Base-by-base conservation (phyloP, 2,329 filamentous ascomycete genomes). In the Achaetomium macrosporum region DNA sequence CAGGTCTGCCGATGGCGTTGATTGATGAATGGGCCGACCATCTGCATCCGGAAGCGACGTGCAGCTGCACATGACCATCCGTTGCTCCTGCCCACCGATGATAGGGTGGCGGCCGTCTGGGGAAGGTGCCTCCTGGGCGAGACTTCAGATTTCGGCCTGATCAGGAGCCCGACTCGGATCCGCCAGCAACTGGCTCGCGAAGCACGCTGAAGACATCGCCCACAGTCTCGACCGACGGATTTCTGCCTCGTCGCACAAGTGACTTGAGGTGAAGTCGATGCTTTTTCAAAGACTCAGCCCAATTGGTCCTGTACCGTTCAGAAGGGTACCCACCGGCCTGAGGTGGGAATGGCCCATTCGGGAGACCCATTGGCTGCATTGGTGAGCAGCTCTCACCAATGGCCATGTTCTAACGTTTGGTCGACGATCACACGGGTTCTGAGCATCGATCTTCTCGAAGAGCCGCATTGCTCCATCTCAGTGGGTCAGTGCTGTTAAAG, bases 31-130 rank as follows among this genome's bases (percentile, higher is more conserved):
- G 58, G 51, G 57, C 51, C 53, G 53, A 41, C 53, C 53, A 55
- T 50, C 54, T 62, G 62, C 62, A 61, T 47, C 54, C 52, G 52
- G 47, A 44, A 51, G 44, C 47, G 51, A 51, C 56, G 47, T 63
- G 63, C 61, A 63, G 58, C 56, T 62, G 61, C 57, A 60, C 61
- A 61, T 61, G 58, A 63, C 58, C 60, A 59, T 53, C 60, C 53
- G 40, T 53, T 48, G 55, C 47, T 58, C 56, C 49, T 55, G 50
- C 50, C 51, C 48, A 17, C 45, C 49, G 33, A 50, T 59, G 59
- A 63, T 62, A 63, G 60, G 61, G 44, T 50, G 54, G n/a, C 45
- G 42, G 47, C 47, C 37, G 17, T 58, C 57, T 59, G 55, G 61
- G 57, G 59, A 59, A 61, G 41, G 40, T 15, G 29, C 35, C 33